Base-by-base conservation (phyloP, 148 eudicot species). In the Rhododendron ovatum region DNA sequence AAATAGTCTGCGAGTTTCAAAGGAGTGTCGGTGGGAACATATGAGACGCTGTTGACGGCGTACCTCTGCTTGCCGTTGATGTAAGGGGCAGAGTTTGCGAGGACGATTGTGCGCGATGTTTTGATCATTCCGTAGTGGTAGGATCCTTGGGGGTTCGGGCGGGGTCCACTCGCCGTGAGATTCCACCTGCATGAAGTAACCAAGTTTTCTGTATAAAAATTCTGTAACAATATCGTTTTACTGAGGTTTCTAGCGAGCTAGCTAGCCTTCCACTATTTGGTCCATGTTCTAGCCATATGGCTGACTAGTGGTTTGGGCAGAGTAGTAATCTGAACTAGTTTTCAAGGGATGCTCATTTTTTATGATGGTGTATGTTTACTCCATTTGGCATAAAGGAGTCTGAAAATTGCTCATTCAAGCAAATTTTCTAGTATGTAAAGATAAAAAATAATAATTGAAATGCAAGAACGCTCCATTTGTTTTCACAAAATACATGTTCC, bases 71-170 rank as follows among this genome's bases (percentile, higher is more conserved):
- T 93, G 24, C 97, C 92, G 45, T 98, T 98, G 81, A 98, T 94
- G 84, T 83, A 71, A n/a, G 98, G 93, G 10, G 98, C 98, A 39
- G 99, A 94, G 86, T 98, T 98, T 37, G 92, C 93, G 14, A 98
- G 91, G 41, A 98, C 82, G 35, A 98, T 94, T n/a, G 99, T 98
- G 30, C 94, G 92, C 10, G 92, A 87, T 12, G 93, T 45, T 84
- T 92, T 89, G 82, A 98, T 92, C 93, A 91, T 50, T 2, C 99
- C 99, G 22, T 98, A 98, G 84, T 98, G 99, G 91, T 98, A 98
- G 0, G 99, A 98, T 1, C 99, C 99, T 81, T 98, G 99, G 13
- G 99, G 99, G 85, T 98, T 98, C 0, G 99, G 99, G 79, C 99
- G 91, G 1, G 99, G 99, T 3, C 95, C 99, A 82, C 98, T 98